These are phyloP conservation scores for Suillus subluteus DNA, from an alignment of 768 basidiomycete species.

Conservation along the genomic window DNA sequence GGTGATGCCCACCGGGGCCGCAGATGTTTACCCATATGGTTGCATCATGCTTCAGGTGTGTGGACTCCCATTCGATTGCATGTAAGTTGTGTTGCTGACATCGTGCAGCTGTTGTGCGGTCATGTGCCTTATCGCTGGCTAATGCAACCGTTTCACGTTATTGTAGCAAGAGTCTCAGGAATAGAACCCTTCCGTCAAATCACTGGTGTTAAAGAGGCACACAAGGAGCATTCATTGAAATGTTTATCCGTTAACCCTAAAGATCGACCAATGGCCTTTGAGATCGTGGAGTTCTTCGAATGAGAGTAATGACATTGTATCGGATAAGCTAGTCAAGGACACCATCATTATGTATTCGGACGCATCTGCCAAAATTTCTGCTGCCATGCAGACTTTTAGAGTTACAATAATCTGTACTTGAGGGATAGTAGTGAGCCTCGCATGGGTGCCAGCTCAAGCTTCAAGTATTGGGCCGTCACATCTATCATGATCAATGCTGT, in stretches of 20 bases:
- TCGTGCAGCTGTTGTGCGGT: conserved; percentile 24
- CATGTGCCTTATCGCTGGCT: conserved; percentile 21
- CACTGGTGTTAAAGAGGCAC: neutral
- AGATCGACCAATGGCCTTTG: neutral
- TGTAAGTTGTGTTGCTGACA: neutral
- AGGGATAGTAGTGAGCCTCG: too few relatives aligned
- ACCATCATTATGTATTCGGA: too few relatives aligned
- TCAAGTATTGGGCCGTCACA: too few relatives aligned
- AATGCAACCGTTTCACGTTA: conserved; percentile 22
- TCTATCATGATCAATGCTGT: too few relatives aligned
- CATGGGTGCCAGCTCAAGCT: too few relatives aligned
- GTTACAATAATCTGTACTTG: too few relatives aligned
- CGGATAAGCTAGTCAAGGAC: too few relatives aligned
- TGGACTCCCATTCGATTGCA: conserved; percentile 30
- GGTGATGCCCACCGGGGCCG: conserved; percentile 23
- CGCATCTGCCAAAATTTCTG: too few relatives aligned
- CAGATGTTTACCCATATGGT: conserved; percentile 44
- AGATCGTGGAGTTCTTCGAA: neutral
- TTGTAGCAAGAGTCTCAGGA: conserved; percentile 4
- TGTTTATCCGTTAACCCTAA: neutral
- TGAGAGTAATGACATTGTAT: neutral
- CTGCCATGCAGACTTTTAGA: too few relatives aligned
- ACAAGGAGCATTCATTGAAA: neutral
- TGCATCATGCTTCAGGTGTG: conserved; percentile 34
- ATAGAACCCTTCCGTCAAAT: neutral